These are phyloP conservation scores for Cadophora sp. DNA, from an alignment of 2,329 filamentous ascomycete species.

Conservation along the genomic window DNA sequence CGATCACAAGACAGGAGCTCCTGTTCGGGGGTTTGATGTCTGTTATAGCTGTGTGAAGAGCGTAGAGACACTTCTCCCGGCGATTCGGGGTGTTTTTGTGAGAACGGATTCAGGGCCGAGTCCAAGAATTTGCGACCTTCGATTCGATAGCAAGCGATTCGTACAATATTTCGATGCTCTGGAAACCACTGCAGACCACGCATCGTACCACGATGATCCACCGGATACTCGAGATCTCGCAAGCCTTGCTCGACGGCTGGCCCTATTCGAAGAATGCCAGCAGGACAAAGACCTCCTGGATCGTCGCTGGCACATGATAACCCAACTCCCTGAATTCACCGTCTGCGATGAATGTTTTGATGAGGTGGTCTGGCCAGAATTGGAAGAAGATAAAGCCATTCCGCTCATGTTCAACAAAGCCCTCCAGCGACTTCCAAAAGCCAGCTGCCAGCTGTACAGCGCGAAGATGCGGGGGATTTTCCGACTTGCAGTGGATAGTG, in stretches of 20 bases:
- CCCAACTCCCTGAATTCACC: constrained; percentile 76
- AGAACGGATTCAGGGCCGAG: constrained; percentile 50
- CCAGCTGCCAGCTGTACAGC: constrained; percentile 81
- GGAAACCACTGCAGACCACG: constrained; percentile 62
- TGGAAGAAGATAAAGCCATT: constrained; percentile 60
- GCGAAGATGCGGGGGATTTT: constrained; percentile 80
- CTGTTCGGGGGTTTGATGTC: constrained; percentile 74
- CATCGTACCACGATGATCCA: constrained; percentile 44
- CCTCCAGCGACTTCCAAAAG: constrained; percentile 60
- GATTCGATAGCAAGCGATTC: constrained; percentile 63
- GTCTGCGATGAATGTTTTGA: constrained; percentile 90
- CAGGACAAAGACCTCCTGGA: constrained; percentile 60
- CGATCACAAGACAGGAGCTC: constrained; percentile 68
- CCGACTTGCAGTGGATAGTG: constrained; percentile 65
- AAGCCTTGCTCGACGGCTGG: constrained; percentile 35
- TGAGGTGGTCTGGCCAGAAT: constrained; percentile 75
- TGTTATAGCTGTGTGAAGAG: constrained; percentile 78
- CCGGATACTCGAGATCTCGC: constrained; percentile 42
- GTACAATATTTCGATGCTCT: constrained; percentile 65
- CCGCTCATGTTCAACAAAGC: constrained; percentile 70
- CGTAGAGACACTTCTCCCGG: constrained; percentile 76
- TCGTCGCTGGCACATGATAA: constrained; percentile 78
- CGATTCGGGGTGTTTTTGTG: constrained; percentile 71
- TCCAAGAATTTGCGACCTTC: constrained; percentile 71
- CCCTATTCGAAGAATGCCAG: constrained; percentile 40